These are phyloP conservation scores for Nakaseomyces nivariensis DNA, from an alignment of 1,139 yeast genomes.

Conservation along the genomic window DNA sequence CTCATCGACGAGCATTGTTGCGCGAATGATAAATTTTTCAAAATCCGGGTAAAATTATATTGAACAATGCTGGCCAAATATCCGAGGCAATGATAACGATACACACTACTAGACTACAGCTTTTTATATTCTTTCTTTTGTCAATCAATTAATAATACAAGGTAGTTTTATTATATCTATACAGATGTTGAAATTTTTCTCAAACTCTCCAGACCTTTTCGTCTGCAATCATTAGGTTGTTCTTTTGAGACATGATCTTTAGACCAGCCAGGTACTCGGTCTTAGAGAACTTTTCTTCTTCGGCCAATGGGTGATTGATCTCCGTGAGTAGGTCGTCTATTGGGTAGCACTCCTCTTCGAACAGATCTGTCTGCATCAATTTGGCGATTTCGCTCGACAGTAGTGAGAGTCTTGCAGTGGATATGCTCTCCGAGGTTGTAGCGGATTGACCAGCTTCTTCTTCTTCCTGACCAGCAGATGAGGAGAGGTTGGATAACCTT, in stretches of 20 bases:
- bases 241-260: constrained; percentile 42
- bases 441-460: constrained; percentile 23
- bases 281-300: constrained; percentile 48
- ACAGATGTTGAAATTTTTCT: neutral
- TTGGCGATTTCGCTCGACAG: constrained; percentile 41
- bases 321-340: constrained; percentile 36
- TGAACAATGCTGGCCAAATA: too few species aligned
- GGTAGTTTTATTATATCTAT: neutral
- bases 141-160: neutral
- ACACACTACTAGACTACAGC: too few species aligned
- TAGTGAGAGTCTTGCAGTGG: constrained; percentile 40
- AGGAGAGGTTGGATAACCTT: constrained; percentile 20
- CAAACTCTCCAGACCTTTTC: constrained; percentile 51
- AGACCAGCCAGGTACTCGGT: constrained; percentile 49
- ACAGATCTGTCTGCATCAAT: constrained; percentile 38
- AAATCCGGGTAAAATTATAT: too few species aligned
- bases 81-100: too few species aligned
- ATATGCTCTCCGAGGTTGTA: constrained; percentile 27
- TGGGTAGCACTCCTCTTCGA: constrained; percentile 42
- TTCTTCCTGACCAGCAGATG: constrained; percentile 26
- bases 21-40: too few species aligned
- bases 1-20: too few species aligned
- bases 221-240: constrained; percentile 51
- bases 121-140: too few species aligned
- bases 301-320: constrained; percentile 45